Base-by-base conservation (phyloP, 768 basidiomycete genomes). In the Sporobolomyces phaffii region DNA sequence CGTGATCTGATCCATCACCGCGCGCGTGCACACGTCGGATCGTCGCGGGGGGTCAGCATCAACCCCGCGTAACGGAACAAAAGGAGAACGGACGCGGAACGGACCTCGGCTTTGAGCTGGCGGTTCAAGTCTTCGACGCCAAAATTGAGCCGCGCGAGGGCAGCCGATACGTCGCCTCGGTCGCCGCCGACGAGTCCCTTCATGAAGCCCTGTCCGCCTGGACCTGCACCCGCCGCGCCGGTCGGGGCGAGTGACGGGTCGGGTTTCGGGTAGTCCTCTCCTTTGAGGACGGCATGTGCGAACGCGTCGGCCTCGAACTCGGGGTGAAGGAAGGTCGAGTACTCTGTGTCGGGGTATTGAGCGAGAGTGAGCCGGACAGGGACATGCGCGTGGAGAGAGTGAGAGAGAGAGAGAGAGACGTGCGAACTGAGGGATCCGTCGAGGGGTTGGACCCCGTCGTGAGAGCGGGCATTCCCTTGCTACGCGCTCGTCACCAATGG, bases 101-200 rank as follows among this genome's bases (percentile, higher is more conserved):
- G n/a, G n/a, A 93, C 91, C 78, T 94, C 81, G 51, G 81, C 82
- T 78, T 88, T 89, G 57, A 98, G 87, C 77, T 97, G 91, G 76
- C 87, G 90, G 31, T 87, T 86, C 24, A 94, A 86, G 77, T 98
- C 92, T 44, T 97, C 94, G 65, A 97, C 87, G 0, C 87, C 89
- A 74, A 86, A 83, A 67, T 86, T 88, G 5, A 99, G 81, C 77
- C 90, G 92, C 9, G 90, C 86, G 33, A 97, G 87, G 5, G 91
- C 90, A 4, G 90, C 83, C 5, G 89, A 88, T 15, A 96, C 87
- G 72, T 97, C 94, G 1, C 69, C 74, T 20, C 62, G 90, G 76
- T 86, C 89, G 53, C 73, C 78, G 3, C 61, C 75, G 6, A 64
- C 70, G 43, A 63, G 26, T 29, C 68, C 64, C 41, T 72, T 68